Evolutionary conservation across 2,329 filamentous ascomycete species (phyloP).

Genomic region (Hirsutella rhossiliensis): DNA sequence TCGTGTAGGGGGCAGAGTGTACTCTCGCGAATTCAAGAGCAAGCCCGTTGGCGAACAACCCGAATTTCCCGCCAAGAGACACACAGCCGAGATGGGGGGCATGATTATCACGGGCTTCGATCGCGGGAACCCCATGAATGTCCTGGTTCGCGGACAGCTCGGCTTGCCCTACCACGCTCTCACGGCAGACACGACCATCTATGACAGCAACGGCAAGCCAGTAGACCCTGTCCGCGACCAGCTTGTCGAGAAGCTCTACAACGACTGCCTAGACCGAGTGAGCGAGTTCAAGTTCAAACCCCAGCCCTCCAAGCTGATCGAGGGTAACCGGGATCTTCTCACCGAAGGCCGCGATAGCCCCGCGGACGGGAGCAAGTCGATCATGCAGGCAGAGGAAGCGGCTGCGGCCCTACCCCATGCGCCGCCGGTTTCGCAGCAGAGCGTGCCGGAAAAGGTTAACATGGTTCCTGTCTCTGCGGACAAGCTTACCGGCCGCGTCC

Average conservation of each 20-base stretch:
- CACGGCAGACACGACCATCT: conserved; percentile 71
- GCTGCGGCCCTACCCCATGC: conserved; percentile 47
- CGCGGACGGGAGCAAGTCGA: conserved; percentile 57
- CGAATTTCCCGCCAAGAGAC: conserved; percentile 44
- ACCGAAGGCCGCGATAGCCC: conserved; percentile 70
- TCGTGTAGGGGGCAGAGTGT: conserved; percentile 83
- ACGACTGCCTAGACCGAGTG: conserved; percentile 84
- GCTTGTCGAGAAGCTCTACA: conserved; percentile 83
- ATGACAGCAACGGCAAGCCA: conserved; percentile 67
- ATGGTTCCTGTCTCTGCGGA: conserved; percentile 54
- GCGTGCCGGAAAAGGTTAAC: conserved; percentile 39
- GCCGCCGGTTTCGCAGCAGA: conserved; percentile 40
- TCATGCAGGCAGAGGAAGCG: conserved; percentile 59
- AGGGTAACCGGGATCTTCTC: conserved; percentile 74
- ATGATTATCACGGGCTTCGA: conserved; percentile 98
- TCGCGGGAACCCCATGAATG: conserved; percentile 84
- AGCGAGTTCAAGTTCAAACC: conserved; percentile 80
- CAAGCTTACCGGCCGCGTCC: conserved; percentile 58
- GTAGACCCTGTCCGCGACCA: conserved; percentile 71
- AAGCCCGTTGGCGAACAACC: conserved; percentile 39
- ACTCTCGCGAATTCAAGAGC: conserved; percentile 61
- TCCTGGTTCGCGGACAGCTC: conserved; percentile 82
- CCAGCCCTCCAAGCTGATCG: conserved; percentile 55
- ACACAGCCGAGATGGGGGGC: conserved; percentile 91
- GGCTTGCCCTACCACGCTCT: conserved; percentile 77